Evolutionary conservation across 768 basidiomycete genomes (phyloP), one percentile per base, ranked within the genome.

Genomic region (Nidula microcarpa): DNA sequence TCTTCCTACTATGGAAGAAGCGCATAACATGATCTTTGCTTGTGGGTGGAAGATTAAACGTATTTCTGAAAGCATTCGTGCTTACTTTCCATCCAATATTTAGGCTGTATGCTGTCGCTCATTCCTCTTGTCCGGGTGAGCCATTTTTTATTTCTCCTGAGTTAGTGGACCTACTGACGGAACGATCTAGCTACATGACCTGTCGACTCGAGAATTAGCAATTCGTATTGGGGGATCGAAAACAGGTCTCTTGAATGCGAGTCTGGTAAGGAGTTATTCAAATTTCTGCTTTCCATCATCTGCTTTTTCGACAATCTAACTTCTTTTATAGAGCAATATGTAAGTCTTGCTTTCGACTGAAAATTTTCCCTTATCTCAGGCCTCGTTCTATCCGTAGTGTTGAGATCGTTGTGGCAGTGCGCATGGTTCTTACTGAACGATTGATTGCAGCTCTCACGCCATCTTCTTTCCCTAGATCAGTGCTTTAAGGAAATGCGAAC

Each of bases 241-340:
- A 60, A 84, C 90, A 0, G 92, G 89, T 0, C 73, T 95, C 16
- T 70, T 94, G 33, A 93, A 93, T 58, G 90, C 89, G 41, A 89
- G 84, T 65, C 73, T 91, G 83, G 88, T 89, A 64, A 48, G 79
- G 14, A 36, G n/a, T 17, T 51, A 52, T 23, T 23, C 23, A 23
- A 23, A 2, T 23, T 23, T 23, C 23, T 23, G 23, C 23, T 23
- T 23, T 23, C 23, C 23, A 23, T 23, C 23, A 23, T 23, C 23
- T 23, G 23, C 23, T 23, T 23, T 23, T 23, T 23, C 23, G 23
- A 51, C 16, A 8, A 16, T 7, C 35, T 55, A 8, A 50, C 55
- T 46, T 52, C 33, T 37, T 48, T 18, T 57, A 34, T 47, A 89
- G 88, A 85, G 82, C 51, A 90, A 90, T 58, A 74, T 80, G 84